Conservation (phyloP, 345 rosid species). For the Bruguiera parviflora region DNA sequence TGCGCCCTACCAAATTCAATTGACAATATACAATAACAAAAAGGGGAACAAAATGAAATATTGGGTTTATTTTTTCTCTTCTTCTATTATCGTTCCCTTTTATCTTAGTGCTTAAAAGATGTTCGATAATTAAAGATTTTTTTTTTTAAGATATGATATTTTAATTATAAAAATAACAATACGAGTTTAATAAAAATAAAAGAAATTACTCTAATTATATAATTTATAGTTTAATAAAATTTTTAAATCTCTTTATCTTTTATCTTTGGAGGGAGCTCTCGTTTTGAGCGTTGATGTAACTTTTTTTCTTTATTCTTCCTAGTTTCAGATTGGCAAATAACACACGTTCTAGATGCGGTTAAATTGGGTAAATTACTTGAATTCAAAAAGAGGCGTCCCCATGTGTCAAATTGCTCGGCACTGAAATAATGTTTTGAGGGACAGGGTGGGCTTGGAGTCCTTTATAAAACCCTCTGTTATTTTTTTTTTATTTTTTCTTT, state of each 20-base stretch:
- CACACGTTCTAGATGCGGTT: background rate
- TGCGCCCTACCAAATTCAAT: background rate
- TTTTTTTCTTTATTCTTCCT: too few species aligned
- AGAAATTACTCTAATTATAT: too few species aligned
- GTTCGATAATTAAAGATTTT: too few species aligned
- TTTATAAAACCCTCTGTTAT: background rate
- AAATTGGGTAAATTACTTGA: background rate
- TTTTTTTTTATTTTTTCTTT: background rate
- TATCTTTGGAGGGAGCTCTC: background rate
- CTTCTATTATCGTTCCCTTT: background rate
- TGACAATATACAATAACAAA: background rate
- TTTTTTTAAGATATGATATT: too few species aligned
- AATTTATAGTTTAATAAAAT: too few species aligned
- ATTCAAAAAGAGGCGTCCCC: conserved; percentile 23
- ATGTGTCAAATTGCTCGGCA: conserved; percentile 19
- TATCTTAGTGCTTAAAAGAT: too few species aligned
- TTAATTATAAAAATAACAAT: too few species aligned
- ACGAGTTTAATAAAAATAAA: too few species aligned
- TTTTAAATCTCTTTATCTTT: background rate
- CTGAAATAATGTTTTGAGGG: conserved; percentile 18
- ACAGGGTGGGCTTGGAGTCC: conserved; percentile 23
- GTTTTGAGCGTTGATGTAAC: too few species aligned
- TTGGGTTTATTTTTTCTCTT: too few species aligned
- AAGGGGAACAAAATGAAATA: background rate
- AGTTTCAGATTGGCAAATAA: background rate